Conservation (phyloP, 129 eudicot genomes). For the Scalesia atractyloides region DNA sequence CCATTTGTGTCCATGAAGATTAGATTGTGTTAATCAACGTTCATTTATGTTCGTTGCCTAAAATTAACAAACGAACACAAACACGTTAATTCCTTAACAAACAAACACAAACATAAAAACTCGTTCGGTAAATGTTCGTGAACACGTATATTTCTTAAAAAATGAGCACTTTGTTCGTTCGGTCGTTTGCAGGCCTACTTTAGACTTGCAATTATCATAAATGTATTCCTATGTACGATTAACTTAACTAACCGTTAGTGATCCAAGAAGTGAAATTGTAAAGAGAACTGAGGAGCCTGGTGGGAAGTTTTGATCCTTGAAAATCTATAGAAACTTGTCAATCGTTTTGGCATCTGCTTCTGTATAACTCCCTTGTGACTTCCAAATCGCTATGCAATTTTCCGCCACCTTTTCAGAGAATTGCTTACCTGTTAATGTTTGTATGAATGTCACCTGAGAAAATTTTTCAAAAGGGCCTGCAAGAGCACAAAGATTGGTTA, state of each 20-base stretch:
- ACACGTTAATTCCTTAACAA: too few relatives aligned
- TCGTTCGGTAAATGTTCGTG: too few relatives aligned
- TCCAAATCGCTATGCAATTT: conserved; percentile 62
- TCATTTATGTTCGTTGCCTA: too few relatives aligned
- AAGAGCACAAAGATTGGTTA: not conserved
- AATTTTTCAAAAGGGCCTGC: conserved; percentile 80
- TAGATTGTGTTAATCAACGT: too few relatives aligned
- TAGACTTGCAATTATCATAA: too few relatives aligned
- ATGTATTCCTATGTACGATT: too few relatives aligned
- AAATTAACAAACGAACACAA: too few relatives aligned
- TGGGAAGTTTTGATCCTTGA: conserved; percentile 61
- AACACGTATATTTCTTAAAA: too few relatives aligned
- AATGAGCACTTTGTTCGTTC: too few relatives aligned
- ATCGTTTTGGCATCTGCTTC: conserved; percentile 64
- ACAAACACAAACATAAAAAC: too few relatives aligned
- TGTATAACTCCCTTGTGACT: conserved; percentile 54
- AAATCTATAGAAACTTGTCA: conserved; percentile 63
- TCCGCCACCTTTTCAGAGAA: conserved; percentile 29
- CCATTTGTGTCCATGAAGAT: too few relatives aligned
- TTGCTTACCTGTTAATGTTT: conserved; percentile 69
- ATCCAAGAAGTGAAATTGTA: conserved; percentile 45
- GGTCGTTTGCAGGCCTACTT: too few relatives aligned
- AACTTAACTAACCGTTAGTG: conserved; percentile 43
- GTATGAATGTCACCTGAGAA: conserved; percentile 62
- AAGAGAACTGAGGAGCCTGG: conserved; percentile 82